Evolutionary conservation across 495 filamentous ascomycete species (phyloP), one percentile per base, ranked within the genome.

Genomic region (Parmelia sp.): DNA sequence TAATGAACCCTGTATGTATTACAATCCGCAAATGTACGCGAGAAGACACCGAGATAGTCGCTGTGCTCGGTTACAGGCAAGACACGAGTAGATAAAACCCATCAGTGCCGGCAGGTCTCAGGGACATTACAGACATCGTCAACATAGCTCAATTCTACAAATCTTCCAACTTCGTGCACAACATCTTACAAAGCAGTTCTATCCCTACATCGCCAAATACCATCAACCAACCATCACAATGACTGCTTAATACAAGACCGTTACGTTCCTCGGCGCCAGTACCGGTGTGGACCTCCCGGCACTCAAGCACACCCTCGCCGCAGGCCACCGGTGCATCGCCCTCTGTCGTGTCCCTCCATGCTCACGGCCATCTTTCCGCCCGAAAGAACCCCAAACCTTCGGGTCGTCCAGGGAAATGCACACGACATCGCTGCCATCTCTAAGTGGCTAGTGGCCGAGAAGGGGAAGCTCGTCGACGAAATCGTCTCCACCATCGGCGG

Each of bases 241-340:
- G 57, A 15, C 36, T 23, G 42, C 57, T 10, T 17, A 19, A 4
- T 25, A 14, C 57, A 59, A 59, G 36, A 59, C 57, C 14, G 57
- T 59, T 42, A n/a, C 57, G 3, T 59, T 59, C 29, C 57, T 59
- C 36, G 57, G 57, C 36, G 57, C 57, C 57, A 59, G 57, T 21
- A 59, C 57, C 36, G 57, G 57, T 19, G 57, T 59, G 19, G 57
- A 37, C 35, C 57, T 59, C 57, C 42, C 57, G 14, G 36, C 57
- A 42, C 57, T 59, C 12, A 59, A 59, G 23, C 57, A 59, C 37
- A 59, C 57, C 57, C 57, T 59, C 36, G 57, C 57, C 10, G 57
- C 57, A 40, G 57, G 57, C 36, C 57, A 59, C 37, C 57, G 36
- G 23, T 59, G 57, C 36, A 59, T 59, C 23, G 57, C 57, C 37